Base-by-base conservation (phyloP, 306 rosid genomes). In the Castanea sativa region DNA sequence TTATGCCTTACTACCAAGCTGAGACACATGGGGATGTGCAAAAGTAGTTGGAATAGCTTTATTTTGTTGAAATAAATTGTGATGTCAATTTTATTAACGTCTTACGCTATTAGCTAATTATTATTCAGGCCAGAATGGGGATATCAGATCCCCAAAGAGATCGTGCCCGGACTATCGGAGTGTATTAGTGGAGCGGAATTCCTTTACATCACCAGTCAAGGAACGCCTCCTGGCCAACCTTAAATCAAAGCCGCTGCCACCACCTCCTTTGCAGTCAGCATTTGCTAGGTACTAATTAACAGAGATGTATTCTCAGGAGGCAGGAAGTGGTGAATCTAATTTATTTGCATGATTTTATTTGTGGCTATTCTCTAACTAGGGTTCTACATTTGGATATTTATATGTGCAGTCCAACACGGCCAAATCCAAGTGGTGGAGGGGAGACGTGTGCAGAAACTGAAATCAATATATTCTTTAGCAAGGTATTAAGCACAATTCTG, bases 391-490 rank as follows among this genome's bases (percentile, higher is more conserved):
- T 80, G 69, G 51, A 75, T 59, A 80, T 76, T 75, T 13, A 74
- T 81, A 57, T 61, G 21, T 87, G 85, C 92, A 96, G 99, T 82
- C 99, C 98, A 79, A 96, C 99, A 56, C 89, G 97, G 75, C 99
- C 99, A 73, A 93, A 88, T 88, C 99, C 99, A 67, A 96, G 92
- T 79, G 98, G 99, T 65, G 99, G 98, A 77, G 99, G 99, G 49
- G 98, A 93, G 86, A 96, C 99, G 4, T 96, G 98, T 82, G 99
- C 99, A 73, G 99, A 96, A 87, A 96, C 98, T 49, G 99, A 94
- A 80, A 91, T 96, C 52, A 88, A 83, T 83, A 91, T 96, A 14
- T 96, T 93, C 84, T 93, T 96, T n/a, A 81, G 92, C 84, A 96
- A 96, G 98, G 99, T 96, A 85, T 23, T 69, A 75, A 73, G 19